Evolutionary conservation across 805 yeast species (phyloP).

Genomic region (Candida quercuum): DNA sequence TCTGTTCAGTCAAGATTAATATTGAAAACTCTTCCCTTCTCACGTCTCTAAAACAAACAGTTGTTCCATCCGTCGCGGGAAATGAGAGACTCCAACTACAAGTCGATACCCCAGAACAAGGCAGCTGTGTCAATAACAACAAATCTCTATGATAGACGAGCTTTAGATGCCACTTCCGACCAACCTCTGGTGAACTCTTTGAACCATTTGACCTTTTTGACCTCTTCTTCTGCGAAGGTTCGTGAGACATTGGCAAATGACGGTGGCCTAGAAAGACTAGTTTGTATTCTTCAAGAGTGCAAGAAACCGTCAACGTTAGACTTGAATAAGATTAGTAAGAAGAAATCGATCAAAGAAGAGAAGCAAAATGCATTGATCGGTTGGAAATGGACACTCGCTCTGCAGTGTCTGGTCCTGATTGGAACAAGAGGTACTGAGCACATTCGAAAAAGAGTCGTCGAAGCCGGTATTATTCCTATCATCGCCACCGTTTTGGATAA

Average conservation of each 20-base stretch:
- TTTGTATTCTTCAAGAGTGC: constrained; percentile 82
- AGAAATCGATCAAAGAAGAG: constrained; percentile 26
- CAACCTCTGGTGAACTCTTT: constrained; percentile 88
- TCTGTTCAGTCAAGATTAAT: too few species aligned
- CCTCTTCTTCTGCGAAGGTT: constrained; percentile 81
- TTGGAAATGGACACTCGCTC: constrained; percentile 96
- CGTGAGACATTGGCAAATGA: constrained; percentile 85
- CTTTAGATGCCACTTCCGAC: constrained; percentile 85
- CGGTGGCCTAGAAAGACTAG: constrained; percentile 88
- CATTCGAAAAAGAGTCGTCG: constrained; percentile 79
- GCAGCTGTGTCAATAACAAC: constrained; percentile 93
- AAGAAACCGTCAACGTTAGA: constrained; percentile 12
- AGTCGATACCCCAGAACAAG: constrained; percentile 69
- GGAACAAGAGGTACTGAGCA: constrained; percentile 92
- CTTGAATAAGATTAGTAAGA: constrained; percentile 4
- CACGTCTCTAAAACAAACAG: too few species aligned
- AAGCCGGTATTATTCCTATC: constrained; percentile 88
- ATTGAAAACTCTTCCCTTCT: too few species aligned
- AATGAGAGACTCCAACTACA: constrained; percentile 90
- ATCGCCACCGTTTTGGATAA: constrained; percentile 90
- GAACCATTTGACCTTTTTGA: constrained; percentile 83
- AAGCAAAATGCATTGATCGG: constrained; percentile 54
- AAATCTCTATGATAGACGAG: constrained; percentile 85
- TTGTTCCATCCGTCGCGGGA: too few species aligned
- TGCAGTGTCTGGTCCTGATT: constrained; percentile 85